Evolutionary conservation across 2,329 filamentous ascomycete species (phyloP).

Genomic region (Monilinia aucupariae): DNA sequence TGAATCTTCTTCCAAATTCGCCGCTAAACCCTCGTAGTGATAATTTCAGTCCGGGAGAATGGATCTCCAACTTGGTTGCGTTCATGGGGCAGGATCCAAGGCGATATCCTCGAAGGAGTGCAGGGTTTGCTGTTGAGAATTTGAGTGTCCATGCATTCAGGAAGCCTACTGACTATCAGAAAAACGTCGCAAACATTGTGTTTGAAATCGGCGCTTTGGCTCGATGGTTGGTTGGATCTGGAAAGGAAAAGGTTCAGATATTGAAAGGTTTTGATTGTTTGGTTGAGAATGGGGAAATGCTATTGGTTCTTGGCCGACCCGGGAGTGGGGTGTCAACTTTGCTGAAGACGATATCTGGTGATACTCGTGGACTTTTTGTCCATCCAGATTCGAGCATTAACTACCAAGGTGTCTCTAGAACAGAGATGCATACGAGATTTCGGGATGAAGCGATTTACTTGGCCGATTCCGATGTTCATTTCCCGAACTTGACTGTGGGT

Average conservation of each 20-base stretch:
- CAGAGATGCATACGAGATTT: conserved; percentile 47
- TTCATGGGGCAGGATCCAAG: conserved; percentile 43
- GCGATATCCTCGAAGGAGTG: conserved; percentile 41
- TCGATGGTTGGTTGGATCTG: conserved; percentile 47
- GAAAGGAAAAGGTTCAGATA: conserved; percentile 48
- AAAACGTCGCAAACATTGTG: conserved; percentile 56
- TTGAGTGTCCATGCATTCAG: conserved; percentile 65
- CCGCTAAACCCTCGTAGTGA: conserved; percentile 45
- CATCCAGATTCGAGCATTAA: conserved; percentile 48
- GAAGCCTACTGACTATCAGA: conserved; percentile 64
- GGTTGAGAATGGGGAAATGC: conserved; percentile 57
- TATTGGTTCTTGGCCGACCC: conserved; percentile 62
- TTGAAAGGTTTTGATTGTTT: conserved; percentile 58
- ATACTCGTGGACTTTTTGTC: conserved; percentile 52
- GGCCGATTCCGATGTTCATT: conserved; percentile 69
- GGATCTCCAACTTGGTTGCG: conserved; percentile 36
- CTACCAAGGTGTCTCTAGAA: conserved; percentile 55
- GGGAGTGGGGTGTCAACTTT: conserved; percentile 56
- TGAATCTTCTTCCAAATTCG: conserved; percentile 13
- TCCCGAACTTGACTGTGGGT: conserved; percentile 67
- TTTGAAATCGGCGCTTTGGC: conserved; percentile 42
- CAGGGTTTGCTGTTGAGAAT: conserved; percentile 61
- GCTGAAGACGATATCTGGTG: conserved; percentile 50
- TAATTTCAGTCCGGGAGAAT: conserved; percentile 48
- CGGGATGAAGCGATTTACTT: conserved; percentile 66